Evolutionary conservation across 495 filamentous ascomycete genomes (phyloP).

Genomic region (Hypoxylon fragiforme): DNA sequence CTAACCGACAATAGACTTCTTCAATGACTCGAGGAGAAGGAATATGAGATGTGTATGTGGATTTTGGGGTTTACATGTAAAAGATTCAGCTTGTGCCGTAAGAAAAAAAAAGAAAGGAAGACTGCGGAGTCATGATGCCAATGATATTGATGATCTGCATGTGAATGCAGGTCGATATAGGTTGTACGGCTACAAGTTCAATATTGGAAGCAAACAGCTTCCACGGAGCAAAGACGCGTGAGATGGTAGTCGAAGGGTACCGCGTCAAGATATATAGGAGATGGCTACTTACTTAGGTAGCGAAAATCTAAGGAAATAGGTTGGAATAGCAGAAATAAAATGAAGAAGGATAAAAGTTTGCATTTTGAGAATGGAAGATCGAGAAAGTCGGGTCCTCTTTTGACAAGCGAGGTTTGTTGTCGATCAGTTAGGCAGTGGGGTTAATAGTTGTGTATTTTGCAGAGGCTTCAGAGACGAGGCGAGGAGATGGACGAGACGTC

Average conservation of each 20-base stretch:
- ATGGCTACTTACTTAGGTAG: too few relatives aligned
- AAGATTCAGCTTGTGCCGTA: too few relatives aligned
- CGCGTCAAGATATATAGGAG: too few relatives aligned
- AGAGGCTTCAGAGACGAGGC: conserved; percentile 4
- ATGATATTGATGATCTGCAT: conserved; percentile 20
- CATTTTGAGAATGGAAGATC: conserved; percentile 2
- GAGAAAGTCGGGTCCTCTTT: conserved; percentile 19
- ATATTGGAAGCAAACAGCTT: conserved; percentile 6
- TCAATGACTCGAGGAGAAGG: background rate
- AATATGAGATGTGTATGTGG: too few relatives aligned
- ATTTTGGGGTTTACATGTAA: too few relatives aligned
- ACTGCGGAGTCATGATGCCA: conserved; percentile 22
- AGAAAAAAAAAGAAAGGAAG: conserved; percentile 11
- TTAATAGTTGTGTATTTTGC: background rate
- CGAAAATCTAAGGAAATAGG: too few relatives aligned
- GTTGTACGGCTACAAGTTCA: too few relatives aligned
- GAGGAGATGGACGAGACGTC: conserved; percentile 20
- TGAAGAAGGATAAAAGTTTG: conserved; percentile 1
- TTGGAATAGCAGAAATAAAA: conserved; percentile 2
- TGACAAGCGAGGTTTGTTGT: conserved; percentile 33
- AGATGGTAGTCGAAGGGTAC: too few relatives aligned
- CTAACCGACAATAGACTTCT: conserved; percentile 2
- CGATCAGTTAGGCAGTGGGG: conserved; percentile 28
- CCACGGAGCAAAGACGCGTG: conserved; percentile 3
- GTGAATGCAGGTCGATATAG: conserved; percentile 13